Conservation (phyloP, 2,329 filamentous ascomycete genomes). For the Harringtonia aguacate region DNA sequence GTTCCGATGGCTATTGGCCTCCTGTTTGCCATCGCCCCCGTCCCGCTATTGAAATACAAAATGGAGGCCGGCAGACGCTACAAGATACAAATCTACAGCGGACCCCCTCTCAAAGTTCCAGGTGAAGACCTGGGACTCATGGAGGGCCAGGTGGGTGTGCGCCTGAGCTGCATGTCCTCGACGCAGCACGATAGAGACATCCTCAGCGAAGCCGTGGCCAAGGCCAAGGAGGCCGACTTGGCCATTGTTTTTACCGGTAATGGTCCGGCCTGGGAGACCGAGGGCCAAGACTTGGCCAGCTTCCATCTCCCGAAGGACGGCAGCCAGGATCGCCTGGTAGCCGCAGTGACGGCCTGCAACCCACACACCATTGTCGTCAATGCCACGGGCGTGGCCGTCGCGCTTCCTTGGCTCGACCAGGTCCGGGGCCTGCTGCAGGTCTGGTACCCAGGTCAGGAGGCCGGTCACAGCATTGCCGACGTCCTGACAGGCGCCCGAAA, state of each 20-base stretch:
- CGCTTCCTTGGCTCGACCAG: conserved; percentile 57
- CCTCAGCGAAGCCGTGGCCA: conserved; percentile 6
- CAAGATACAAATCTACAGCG: no score
- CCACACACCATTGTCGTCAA: conserved; percentile 57
- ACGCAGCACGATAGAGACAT: neutral
- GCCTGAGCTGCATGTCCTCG: no score
- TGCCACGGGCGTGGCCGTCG: conserved; percentile 57
- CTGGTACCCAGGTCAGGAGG: conserved; percentile 62
- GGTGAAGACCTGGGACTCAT: no score
- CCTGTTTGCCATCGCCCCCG: no score
- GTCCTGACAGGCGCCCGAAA: conserved; percentile 53
- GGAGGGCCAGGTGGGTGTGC: no score
- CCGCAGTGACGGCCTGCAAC: conserved; percentile 26
- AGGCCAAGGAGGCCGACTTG: conserved; percentile 42
- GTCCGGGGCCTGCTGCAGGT: conserved; percentile 59
- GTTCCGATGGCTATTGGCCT: no score
- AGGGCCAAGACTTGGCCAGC: conserved; percentile 9
- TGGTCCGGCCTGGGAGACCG: conserved; percentile 24
- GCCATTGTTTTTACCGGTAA: conserved; percentile 50
- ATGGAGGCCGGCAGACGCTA: no score
- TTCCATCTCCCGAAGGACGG: conserved; percentile 32
- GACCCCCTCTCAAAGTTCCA: no score
- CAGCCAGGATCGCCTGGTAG: conserved; percentile 21
- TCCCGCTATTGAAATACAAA: no score
- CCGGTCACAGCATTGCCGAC: conserved; percentile 56